Evolutionary conservation across 805 yeast genomes (phyloP), one percentile per base, ranked within the genome.

Genomic region (Lipomyces yamadae): DNA sequence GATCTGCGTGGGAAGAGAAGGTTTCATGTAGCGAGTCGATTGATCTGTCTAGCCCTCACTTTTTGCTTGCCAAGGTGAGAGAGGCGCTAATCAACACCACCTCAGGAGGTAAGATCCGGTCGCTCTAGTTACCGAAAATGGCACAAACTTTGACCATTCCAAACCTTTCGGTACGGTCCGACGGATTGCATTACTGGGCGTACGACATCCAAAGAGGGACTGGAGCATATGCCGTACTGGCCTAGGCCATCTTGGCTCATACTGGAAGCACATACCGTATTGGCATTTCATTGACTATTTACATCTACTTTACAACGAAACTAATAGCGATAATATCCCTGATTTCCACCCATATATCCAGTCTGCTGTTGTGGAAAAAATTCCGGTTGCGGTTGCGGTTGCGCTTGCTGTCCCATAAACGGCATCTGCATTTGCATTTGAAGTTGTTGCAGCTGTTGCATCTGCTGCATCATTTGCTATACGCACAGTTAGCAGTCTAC

Each of bases 381-480:
- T 45, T 42, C 45, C 18, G 15, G 60, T 35, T 37, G 56, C 11
- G 42, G 4, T 48, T 54, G 56, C 57, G 29, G 61, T 48, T 54
- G 56, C 57, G 29, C 58, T 18, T 34, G 62, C 33, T 34, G 68
- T 13, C 65, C 65, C 52, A 68, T 58, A 48, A 29, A 64, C 15
- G 71, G 65, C 65, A 63, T 63, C 39, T 61, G 61, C 70, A 64
- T 60, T 34, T 67, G 66, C 58, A 64, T 57, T 15, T 66, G 68
- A 7, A 42, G 2, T 42, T 42, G 48, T 56, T 65, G 66, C 30
- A 50, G 3, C 33, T 61, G 66, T 52, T 62, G 66, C 69, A 58
- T 55, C 50, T 65, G 70, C 45, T 63, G 66, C 71, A 68, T 68
- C 71, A 68, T 68, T 13, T 68, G 68, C 62, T 60, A 52, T 8